Conservation (phyloP, 495 filamentous ascomycete genomes). For the Rhizodiscina lignyota region DNA sequence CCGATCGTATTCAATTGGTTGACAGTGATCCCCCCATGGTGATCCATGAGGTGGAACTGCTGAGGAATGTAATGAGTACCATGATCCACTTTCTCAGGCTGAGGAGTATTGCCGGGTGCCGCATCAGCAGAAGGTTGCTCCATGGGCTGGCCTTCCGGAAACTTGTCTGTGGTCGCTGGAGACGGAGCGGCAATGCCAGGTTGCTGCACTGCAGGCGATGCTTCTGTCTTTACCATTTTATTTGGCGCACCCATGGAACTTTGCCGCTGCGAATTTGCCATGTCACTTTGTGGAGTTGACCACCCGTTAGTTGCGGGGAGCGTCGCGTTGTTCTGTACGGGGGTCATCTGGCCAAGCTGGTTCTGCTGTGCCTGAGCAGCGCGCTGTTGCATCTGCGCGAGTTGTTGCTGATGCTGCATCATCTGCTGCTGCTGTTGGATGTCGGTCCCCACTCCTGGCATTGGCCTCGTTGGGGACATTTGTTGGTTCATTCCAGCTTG, state of each 20-base stretch:
- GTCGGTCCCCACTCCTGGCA: conserved; percentile 23
- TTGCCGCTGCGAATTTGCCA: conserved; percentile 2
- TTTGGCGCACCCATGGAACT: no score
- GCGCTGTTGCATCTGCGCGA: conserved; percentile 18
- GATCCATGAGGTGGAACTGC: conserved; percentile 3
- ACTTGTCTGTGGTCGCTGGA: neutral
- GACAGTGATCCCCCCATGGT: conserved; percentile 12
- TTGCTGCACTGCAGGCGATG: conserved; percentile 32
- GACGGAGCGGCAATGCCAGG: no score
- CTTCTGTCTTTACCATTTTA: conserved; percentile 4
- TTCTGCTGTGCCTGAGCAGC: conserved; percentile 12
- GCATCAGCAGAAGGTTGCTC: no score
- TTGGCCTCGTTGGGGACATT: conserved; percentile 29
- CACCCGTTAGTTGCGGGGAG: conserved; percentile 9
- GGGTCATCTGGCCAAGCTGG: conserved; percentile 14
- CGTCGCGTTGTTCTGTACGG: conserved; percentile 8
- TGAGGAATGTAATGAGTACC: conserved; percentile 12
- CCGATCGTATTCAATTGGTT: conserved; percentile 6
- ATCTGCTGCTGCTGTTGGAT: conserved; percentile 22
- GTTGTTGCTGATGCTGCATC: conserved; percentile 25
- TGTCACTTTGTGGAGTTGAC: conserved; percentile 12
- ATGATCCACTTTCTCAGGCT: conserved; percentile 10
- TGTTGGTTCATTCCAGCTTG: conserved; percentile 20
- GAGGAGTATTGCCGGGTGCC: conserved; percentile 6
- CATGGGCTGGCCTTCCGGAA: conserved; percentile 4